Base-by-base conservation (phyloP, 2,329 filamentous ascomycete genomes). In the Clonostachys byssicola region DNA sequence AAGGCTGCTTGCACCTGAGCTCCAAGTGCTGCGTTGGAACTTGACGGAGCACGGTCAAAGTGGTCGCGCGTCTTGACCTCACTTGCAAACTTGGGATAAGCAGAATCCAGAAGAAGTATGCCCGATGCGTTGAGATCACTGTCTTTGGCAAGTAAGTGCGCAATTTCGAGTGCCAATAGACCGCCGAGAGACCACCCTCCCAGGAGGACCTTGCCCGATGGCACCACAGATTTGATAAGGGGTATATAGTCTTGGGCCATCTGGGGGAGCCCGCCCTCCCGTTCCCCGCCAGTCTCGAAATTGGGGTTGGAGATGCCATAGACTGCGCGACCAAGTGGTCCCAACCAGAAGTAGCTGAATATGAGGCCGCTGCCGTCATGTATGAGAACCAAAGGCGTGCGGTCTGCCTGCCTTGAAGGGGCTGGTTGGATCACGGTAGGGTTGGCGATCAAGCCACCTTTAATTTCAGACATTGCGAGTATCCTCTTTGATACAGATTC, bases 301-400 rank as follows among this genome's bases (percentile, higher is more conserved):
- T 67, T 64, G 5, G 78, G 75, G 57, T 83, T 83, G 49, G 70
- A 62, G 47, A 84, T 77, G 45, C 72, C 80, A 51, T 75, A 80
- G 36, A 80, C 60, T 16, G 66, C 61, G 6, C 80, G 75, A 34
- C 63, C 60, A 18, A 83, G 64, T 2, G 66, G 56, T 16, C 72
- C 68, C 5, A 84, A 66, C 51, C 73, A 75, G 60, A 79, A 71
- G 58, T 83, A 83, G 53, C 70, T 72, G 56, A 79, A 81, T 3
- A 72, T 74, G 3, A 80, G 83, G 56, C 80, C 80, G 52, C 80
- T 78, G 52, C 80, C 80, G 51, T 84, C 80, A 61, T 84, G 80
- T 38, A 83, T 65, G 40, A 84, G 69, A 48, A 84, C 20, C 20
- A 23, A 23, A 23, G 20, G 20, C 20, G 20, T 23, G 20, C 20